Evolutionary conservation across 441 rosid species (phyloP), one percentile per base, ranked within the genome.

Genomic region (Arabidopsis hybrid): DNA sequence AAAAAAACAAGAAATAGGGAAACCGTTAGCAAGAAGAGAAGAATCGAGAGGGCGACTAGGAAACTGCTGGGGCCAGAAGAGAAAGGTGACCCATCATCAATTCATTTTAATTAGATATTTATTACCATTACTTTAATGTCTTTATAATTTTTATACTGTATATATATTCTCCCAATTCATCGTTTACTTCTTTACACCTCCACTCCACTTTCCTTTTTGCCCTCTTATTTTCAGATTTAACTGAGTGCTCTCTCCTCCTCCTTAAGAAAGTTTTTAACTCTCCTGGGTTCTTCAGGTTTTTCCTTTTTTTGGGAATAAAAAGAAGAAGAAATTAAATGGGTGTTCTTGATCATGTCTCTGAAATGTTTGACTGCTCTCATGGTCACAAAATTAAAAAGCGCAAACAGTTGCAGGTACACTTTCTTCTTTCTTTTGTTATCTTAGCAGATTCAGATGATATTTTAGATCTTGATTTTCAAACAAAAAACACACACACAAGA

Each of bases 311-410:
- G 47, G 55, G n/a, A 13, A 8, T 2, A 31, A 18, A 8, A 21
- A 43, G 14, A 43, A 11, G 11, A 14, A 10, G 47, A n/a, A n/a
- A n/a, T n/a, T n/a, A 40, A 60, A 93, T 92, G 99, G 99, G 97
- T 29, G 95, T 75, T 80, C 82, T 94, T 46, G 98, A 93, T 89
- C 95, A 91, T 80, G 73, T 93, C 21, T 84, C 97, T 11, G 7
- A 90, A 65, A 73, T 89, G 77, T 90, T 91, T 72, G 92, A 90
- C 72, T 91, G 97, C 77, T 88, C 96, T 16, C 38, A 56, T 65
- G 84, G 88, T 8, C 47, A 91, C 68, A 66, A 66, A 45, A 77
- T 77, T 77, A 94, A 87, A 84, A 92, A 78, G 71, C 89, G 89
- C 73, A 89, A 70, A 85, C 91, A 86, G 69, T 76, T 94, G 74